A percentile compares a stretch with the other conserved stretches of the same genome.
Evolutionary conservation across 495 filamentous ascomycete species (phyloP).

Genomic region (Lentithecium fluviatile): DNA sequence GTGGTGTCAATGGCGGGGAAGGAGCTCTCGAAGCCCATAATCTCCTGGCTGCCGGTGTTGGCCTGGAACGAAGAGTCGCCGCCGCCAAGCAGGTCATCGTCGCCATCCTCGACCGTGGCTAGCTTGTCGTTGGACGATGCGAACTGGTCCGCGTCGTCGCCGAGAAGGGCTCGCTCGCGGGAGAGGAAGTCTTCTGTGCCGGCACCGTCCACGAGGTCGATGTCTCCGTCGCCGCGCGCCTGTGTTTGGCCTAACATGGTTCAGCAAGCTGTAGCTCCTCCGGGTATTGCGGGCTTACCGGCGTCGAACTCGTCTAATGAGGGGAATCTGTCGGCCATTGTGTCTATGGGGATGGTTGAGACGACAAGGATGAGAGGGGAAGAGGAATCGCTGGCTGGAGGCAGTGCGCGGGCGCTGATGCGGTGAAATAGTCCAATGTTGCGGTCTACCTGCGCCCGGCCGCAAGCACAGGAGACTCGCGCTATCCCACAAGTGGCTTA

Average conservation of each 20-base stretch:
- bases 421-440: conserved; percentile 1
- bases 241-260: conserved; percentile 58
- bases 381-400: neutral
- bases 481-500: no score
- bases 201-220: conserved; percentile 48
- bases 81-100: conserved; percentile 72
- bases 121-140: conserved; percentile 70
- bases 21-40: conserved; percentile 76
- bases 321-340: conserved; percentile 94
- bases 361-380: neutral
- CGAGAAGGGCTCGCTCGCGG: conserved; percentile 82
- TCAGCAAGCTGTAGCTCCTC: conserved; percentile 5
- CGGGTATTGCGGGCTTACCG: conserved; percentile 56
- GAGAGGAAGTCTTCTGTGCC: conserved; percentile 76
- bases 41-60: conserved; percentile 49
- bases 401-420: neutral
- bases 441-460: neutral
- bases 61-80: conserved; percentile 50
- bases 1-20: conserved; percentile 79
- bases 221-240: conserved; percentile 43
- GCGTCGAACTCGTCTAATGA: conserved; percentile 94
- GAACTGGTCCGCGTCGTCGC: conserved; percentile 91
- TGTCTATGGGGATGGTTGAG: conserved; percentile 24
- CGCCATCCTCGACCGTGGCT: conserved; percentile 57
- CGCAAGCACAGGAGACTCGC: no score